Conservation (phyloP, 78 protist genomes). For the Dictyostelium discoideum region DNA sequence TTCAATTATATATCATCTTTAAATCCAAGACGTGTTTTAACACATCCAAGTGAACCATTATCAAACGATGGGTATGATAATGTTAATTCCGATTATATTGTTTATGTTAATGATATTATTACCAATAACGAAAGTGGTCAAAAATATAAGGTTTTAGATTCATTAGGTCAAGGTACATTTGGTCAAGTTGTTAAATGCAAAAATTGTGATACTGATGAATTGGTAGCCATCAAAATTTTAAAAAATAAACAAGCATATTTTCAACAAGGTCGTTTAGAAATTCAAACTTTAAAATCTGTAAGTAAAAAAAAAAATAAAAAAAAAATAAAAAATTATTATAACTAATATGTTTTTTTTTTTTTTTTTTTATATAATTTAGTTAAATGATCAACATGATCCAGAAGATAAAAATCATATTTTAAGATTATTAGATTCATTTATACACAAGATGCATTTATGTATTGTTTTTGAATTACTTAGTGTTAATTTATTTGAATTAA, state of each 20-base stretch:
- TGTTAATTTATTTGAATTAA: conserved; percentile 92
- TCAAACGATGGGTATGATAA: conserved; percentile 72
- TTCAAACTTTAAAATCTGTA: conserved; percentile 81
- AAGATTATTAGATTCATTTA: conserved; percentile 88
- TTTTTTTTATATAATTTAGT: conserved; percentile 10
- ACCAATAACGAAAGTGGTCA: conserved; percentile 17
- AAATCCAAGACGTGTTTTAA: conserved; percentile 73
- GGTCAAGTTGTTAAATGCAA: conserved; percentile 90
- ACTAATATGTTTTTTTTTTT: background rate
- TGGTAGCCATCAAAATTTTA: conserved; percentile 96
- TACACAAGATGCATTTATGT: conserved; percentile 90
- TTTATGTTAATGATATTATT: conserved; percentile 79
- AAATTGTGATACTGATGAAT: conserved; percentile 59
- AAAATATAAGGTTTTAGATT: conserved; percentile 78
- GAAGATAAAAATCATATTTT: conserved; percentile 83
- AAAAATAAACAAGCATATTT: conserved; percentile 90
- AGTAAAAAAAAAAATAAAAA: background rate
- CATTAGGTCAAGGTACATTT: conserved; percentile 96
- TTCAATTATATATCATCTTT: conserved; percentile 60
- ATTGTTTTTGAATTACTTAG: conserved; percentile 95
- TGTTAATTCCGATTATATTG: conserved; percentile 76
- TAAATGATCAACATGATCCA: conserved; percentile 77
- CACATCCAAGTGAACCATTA: conserved; percentile 70
- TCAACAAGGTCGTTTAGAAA: conserved; percentile 90
- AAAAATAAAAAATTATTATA: background rate